These are phyloP conservation scores for Arctostaphylos glauca DNA, from an alignment of 148 eudicot species.

Conservation along the genomic window DNA sequence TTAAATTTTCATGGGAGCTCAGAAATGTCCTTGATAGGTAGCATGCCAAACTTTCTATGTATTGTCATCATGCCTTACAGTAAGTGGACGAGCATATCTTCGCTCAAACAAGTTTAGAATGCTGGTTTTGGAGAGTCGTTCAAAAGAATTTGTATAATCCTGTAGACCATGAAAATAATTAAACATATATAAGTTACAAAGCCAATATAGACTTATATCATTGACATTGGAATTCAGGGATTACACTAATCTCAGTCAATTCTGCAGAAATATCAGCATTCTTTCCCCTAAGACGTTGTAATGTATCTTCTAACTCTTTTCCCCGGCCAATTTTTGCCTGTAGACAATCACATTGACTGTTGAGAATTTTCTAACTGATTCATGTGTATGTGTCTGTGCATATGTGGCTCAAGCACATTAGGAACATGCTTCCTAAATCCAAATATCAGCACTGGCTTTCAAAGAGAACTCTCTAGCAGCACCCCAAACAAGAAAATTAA, in stretches of 20 bases:
- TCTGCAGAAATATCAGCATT: slow-evolving; percentile 44
- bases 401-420: not conserved
- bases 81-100: slow-evolving; percentile 48
- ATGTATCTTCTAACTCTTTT: slow-evolving; percentile 36
- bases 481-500: not conserved
- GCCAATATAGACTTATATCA: not conserved
- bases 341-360: not conserved
- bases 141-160: slow-evolving; percentile 37
- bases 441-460: too few species aligned
- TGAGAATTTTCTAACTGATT: slow-evolving; percentile 7
- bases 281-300: slow-evolving; percentile 48
- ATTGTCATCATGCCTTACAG: slow-evolving; percentile 24
- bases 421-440: not conserved
- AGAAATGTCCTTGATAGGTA: not conserved
- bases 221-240: not conserved
- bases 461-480: not conserved
- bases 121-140: slow-evolving; percentile 31
- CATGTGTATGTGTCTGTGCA: not conserved
- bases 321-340: slow-evolving; percentile 54
- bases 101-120: slow-evolving; percentile 39
- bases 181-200: too few species aligned
- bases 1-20: too few species aligned
- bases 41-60: not conserved
- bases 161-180: slow-evolving; percentile 20
- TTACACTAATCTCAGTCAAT: slow-evolving; percentile 59